Evolutionary conservation across 2,329 filamentous ascomycete species (phyloP).

Genomic region (Lecanicillium sp.): DNA sequence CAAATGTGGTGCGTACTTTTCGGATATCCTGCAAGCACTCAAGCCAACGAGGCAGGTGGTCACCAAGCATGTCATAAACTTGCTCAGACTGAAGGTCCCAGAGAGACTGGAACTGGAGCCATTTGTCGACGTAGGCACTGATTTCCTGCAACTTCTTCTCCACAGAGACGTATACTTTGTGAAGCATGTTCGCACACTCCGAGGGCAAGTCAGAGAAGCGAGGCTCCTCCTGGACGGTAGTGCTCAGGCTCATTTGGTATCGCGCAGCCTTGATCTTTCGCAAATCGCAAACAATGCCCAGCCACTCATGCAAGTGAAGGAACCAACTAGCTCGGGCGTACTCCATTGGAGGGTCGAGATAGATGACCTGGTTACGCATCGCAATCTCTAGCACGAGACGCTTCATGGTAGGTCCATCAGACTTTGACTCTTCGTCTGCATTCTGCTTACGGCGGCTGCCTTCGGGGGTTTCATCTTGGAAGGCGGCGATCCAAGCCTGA

Average conservation of each 20-base stretch:
- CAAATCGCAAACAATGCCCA: conserved; percentile 84
- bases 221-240: conserved; percentile 52
- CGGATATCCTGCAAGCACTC: conserved; percentile 95
- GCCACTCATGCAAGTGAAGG: conserved; percentile 84
- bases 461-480: conserved; percentile 54
- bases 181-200: conserved; percentile 71
- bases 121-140: conserved; percentile 85
- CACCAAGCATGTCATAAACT: conserved; percentile 84
- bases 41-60: conserved; percentile 86
- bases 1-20: conserved; percentile 91
- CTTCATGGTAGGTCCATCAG: conserved; percentile 56
- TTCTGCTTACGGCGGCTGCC: conserved; percentile 45
- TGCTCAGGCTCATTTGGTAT: conserved; percentile 81
- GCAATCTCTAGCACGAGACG: conserved; percentile 83
- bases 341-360: conserved; percentile 87
- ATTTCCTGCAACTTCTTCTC: conserved; percentile 78
- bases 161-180: conserved; percentile 72
- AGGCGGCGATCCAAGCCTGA: conserved; percentile 77
- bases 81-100: conserved; percentile 97
- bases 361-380: conserved; percentile 97
- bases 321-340: conserved; percentile 92
- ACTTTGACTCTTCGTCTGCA: conserved; percentile 35
- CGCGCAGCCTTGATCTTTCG: conserved; percentile 90
- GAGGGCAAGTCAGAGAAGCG: conserved; percentile 80
- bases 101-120: conserved; percentile 95